Conservation (phyloP, 164 flowering plant genomes). For the grape (Vitis vinifera) region ASM3070453v1 NC_081822.1:28414001-28414500, state of each 20-base stretch:
- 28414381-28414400: constrained; percentile 85
- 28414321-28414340: constrained; percentile 10
- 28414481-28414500: no score
- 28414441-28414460: no score
- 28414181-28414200: constrained; percentile 84
- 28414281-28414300: constrained; percentile 94
- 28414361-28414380: background rate
- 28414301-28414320: constrained; percentile 71
- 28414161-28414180: constrained; percentile 84
- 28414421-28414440: no score
- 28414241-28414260: constrained; percentile 77
- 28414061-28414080: background rate
- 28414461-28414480: no score
- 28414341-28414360: background rate
- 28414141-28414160: constrained; percentile 80
- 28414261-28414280: constrained; percentile 88
- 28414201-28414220: constrained; percentile 65
- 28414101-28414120: constrained; percentile 87
- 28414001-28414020: no score
- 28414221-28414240: constrained; percentile 84
- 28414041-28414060: no score
- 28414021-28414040: no score
- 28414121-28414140: constrained; percentile 86
- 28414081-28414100: background rate
- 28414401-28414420: constrained; percentile 23